Evolutionary conservation across 305 asterid genomes (phyloP), one percentile per base, ranked within the genome.

Genomic region (Ruellia speciosa): DNA sequence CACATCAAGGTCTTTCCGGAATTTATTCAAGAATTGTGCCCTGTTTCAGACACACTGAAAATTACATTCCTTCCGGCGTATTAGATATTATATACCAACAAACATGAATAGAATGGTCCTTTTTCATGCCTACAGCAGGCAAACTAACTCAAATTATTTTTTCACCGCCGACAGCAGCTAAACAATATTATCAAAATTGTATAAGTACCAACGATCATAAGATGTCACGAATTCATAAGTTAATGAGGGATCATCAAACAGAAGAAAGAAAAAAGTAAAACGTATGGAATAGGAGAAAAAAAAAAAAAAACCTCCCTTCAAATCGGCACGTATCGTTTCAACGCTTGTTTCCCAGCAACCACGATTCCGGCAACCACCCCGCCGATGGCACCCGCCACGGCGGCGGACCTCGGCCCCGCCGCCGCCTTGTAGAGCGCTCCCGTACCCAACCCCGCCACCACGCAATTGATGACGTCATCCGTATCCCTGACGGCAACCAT

Each of bases 401-500:
- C 99, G 3, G 97, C 99, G 1, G 95, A 86, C 81, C 96, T 81
- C 20, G 81, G 75, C 17, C 99, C 99, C 0, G 89, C 54, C 46
- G 97, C 99, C 59, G 99, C 99, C 76, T 82, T 81, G 78, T 82
- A 92, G n/a, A 88, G 77, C 3, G 76, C 97, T 0, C 97, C 97
- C 0, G 99, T 92, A 6, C 88, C 95, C 60, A 92, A 52, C 15
- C 99, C 97, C 18, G 99, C 96, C 54, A 86, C 97, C 50, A 88
- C 88, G 76, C 97, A 82, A 75, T 92, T 92, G 64, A 86, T 58
- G 52, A 86, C 67, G 52, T 88, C 99, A 65, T 92, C 99, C 15
- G 84, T 77, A 51, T 92, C 97, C 75, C 99, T 82, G 11, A 66
- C 47, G 52, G 85, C 83, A 34, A 85, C 94, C 94, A 92, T 82